phyloP scores from a whole-genome alignment of 192 early-diverging fungal genomes.

The Coemansia sp. region DNA sequence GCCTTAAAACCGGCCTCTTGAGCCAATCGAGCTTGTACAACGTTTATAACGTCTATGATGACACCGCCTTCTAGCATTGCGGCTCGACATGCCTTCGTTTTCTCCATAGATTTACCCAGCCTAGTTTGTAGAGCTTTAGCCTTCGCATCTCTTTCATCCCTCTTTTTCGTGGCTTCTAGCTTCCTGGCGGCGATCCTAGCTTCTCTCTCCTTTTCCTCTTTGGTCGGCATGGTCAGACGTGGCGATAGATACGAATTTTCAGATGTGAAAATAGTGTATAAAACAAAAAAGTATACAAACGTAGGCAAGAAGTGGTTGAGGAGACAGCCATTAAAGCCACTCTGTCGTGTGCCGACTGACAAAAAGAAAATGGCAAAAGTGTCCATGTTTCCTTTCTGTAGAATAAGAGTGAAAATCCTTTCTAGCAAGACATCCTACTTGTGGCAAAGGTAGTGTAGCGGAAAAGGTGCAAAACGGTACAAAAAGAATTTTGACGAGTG shows the following conservation, averaged over 20 bases:
- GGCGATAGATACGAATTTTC: neutral
- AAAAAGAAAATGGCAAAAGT: neutral
- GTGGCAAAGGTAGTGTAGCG: no score
- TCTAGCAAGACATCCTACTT: neutral
- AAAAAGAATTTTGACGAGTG: no score
- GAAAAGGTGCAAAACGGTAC: no score
- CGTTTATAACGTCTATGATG: conserved; percentile 96
- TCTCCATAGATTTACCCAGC: neutral
- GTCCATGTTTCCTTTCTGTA: neutral
- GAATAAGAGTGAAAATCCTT: neutral
- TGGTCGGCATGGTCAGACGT: neutral
- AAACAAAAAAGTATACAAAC: conserved; percentile 13
- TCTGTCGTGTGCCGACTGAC: neutral
- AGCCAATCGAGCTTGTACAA: conserved; percentile 90
- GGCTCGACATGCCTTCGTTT: neutral
- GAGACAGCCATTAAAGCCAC: neutral
- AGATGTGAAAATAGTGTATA: no score
- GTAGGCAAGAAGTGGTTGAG: neutral
- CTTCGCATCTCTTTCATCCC: neutral
- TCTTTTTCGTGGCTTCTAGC: neutral
- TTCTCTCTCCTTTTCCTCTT: neutral
- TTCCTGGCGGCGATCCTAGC: neutral
- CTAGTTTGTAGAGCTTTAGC: neutral
- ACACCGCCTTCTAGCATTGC: conserved; percentile 86
- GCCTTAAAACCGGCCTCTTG: conserved; percentile 91